These are phyloP conservation scores for Suillus weaverae DNA, from an alignment of 768 basidiomycete species.

Conservation along the genomic window DNA sequence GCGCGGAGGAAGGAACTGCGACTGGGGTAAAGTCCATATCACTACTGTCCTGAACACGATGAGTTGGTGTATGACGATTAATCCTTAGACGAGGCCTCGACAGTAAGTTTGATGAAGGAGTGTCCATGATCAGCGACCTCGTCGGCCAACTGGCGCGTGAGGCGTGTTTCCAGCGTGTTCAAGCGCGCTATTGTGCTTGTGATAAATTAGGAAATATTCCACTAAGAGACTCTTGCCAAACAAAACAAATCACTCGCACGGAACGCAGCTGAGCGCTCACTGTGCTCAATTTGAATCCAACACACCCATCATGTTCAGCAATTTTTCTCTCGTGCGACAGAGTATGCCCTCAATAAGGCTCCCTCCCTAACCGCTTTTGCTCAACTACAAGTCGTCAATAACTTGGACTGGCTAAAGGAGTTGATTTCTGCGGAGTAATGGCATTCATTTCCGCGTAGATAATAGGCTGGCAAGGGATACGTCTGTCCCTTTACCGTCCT, in stretches of 20 bases:
- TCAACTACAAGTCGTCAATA: conserved; percentile 53
- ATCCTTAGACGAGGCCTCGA: conserved; percentile 24
- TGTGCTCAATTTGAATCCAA: conserved; percentile 66
- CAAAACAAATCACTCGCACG: neutral
- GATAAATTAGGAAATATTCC: conserved; percentile 15
- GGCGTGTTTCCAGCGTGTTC: conserved; percentile 21
- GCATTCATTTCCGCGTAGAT: conserved; percentile 78
- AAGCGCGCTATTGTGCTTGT: conserved; percentile 11
- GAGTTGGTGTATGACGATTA: conserved; percentile 20
- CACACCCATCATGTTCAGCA: conserved; percentile 57
- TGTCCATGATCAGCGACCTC: conserved; percentile 19
- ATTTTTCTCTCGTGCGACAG: conserved; percentile 72
- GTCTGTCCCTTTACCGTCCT: conserved; percentile 55
- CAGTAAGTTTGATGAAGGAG: conserved; percentile 13
- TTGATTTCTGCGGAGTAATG: conserved; percentile 86
- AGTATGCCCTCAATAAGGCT: no score
- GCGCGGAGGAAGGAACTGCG: conserved; percentile 20
- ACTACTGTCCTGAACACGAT: conserved; percentile 11
- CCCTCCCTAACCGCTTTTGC: conserved; percentile 12
- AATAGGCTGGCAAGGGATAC: conserved; percentile 91
- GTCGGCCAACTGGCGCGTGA: conserved; percentile 14
- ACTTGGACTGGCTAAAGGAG: conserved; percentile 75
- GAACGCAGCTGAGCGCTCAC: conserved; percentile 84
- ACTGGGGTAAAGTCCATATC: conserved; percentile 23
- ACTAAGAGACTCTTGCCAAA: conserved; percentile 1